These are phyloP conservation scores for Rhazya stricta DNA, from an alignment of 257 asterid genomes.

Conservation along the genomic window DNA sequence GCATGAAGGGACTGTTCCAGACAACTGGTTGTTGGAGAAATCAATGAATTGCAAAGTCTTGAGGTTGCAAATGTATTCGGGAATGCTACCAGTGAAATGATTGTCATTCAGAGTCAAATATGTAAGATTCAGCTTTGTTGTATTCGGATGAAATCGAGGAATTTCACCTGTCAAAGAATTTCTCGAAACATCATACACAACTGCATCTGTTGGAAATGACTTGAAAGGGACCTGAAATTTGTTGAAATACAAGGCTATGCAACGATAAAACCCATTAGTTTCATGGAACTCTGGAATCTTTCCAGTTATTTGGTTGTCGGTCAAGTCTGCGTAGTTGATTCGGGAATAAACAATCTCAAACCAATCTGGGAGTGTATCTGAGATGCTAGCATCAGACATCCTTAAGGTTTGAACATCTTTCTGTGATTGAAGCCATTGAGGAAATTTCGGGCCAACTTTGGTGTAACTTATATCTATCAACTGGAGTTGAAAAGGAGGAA, in stretches of 20 bases:
- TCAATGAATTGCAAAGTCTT: background rate
- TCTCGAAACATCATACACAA: conserved; percentile 6
- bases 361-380: conserved; percentile 21
- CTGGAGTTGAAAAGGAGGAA: conserved; percentile 26
- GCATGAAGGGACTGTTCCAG: too few relatives aligned
- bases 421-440: conserved; percentile 22
- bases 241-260: conserved; percentile 12
- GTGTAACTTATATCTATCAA: conserved; percentile 2
- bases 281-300: conserved; percentile 12
- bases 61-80: conserved; percentile 12
- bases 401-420: background rate
- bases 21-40: too few relatives aligned
- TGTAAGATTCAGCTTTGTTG: background rate
- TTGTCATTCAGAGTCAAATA: conserved; percentile 15
- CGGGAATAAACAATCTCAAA: background rate
- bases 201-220: conserved; percentile 13
- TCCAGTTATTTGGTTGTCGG: conserved; percentile 12
- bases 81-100: conserved; percentile 10
- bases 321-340: conserved; percentile 14
- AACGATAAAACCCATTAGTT: conserved; percentile 2
- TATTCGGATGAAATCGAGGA: background rate
- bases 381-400: conserved; percentile 17
- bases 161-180: conserved; percentile 15
- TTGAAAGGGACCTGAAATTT: conserved; percentile 17
- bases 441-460: conserved; percentile 14